Base-by-base conservation (phyloP, 805 yeast species). In the Metschnikowia gelsemii region DNA sequence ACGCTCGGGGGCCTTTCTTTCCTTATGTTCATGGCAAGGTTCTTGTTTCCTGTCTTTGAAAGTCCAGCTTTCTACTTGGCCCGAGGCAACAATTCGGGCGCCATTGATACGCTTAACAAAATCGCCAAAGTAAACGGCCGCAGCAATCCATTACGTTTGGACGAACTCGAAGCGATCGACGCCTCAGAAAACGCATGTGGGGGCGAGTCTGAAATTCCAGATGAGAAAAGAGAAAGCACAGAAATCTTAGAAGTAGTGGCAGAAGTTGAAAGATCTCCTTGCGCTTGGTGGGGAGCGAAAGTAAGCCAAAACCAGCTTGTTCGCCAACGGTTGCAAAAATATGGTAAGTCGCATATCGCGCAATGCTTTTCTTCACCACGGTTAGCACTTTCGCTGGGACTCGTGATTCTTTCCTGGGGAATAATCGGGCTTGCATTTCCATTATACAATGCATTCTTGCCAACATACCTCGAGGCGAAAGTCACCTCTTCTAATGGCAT, bases 11-110 rank as follows among this genome's bases (percentile, higher is more conserved):
- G 81, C 17, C 46, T 80, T 25, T 80, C 80, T 3, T 51, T 64
- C 40, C 47, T 56, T 13, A 57, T 66, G 61, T 63, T 64, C 22
- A 35, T 57, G 11, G 49, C 61, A 18, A 47, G 72, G 27, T 65
- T 76, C 37, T 41, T 54, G 2, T 66, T 68, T 45, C 51, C 62
- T 11, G 68, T 80, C 38, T 70, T 67, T 40, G 84, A 79, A 54
- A 73, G 82, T 27, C 84, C 85, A 24, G 73, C 73, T 46, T 79
- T 72, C 53, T 68, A 74, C 47, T 59, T 79, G 35, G 70, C 80
- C 5, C 64, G 70, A 38, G 82, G 82, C 2, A 61, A 72, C 39
- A 78, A 79, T 50, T 75, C 57, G 21, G 75, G 66, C 47, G 80
- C 80, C 1, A 54, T 69, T n/a, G 65, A 61, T 21, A 62, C 65